Evolutionary conservation across 805 yeast genomes (phyloP).

Genomic region (Cyberlindnera meyerae): DNA sequence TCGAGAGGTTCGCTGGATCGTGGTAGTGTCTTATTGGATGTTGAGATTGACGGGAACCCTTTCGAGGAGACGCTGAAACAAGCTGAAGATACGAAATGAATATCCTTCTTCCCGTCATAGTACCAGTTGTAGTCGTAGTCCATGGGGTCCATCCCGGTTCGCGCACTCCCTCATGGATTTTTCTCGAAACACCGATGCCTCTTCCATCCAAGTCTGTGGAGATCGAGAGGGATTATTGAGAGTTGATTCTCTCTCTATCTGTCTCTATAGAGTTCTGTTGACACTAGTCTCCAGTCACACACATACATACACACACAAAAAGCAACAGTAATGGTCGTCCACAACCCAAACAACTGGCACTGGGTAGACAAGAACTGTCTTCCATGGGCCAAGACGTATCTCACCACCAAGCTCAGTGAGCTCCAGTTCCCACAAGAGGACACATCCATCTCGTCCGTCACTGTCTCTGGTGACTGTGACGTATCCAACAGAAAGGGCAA

Average conservation of each 20-base stretch:
- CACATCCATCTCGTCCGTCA: constrained; percentile 35
- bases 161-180: constrained; percentile 7
- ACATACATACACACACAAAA: no score
- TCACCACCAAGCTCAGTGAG: constrained; percentile 33
- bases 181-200: constrained; percentile 1
- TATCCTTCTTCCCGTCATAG: no score
- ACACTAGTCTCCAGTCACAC: no score
- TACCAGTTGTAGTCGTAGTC: not conserved
- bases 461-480: constrained; percentile 68
- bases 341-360: constrained; percentile 74
- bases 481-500: constrained; percentile 82
- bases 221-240: not conserved
- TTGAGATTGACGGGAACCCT: constrained; percentile 22
- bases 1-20: constrained; percentile 15
- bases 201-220: not conserved
- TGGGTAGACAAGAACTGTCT: constrained; percentile 69
- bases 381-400: constrained; percentile 55
- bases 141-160: not conserved
- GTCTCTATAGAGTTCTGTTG: not conserved
- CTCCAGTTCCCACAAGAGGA: constrained; percentile 21
- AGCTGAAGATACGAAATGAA: not conserved
- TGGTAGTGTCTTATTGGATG: constrained; percentile 25
- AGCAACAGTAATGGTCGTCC: no score
- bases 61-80: constrained; percentile 13
- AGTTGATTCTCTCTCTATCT: not conserved